These are phyloP conservation scores for Nasturtium officinale DNA, from an alignment of 345 rosid genomes.

Conservation along the genomic window DNA sequence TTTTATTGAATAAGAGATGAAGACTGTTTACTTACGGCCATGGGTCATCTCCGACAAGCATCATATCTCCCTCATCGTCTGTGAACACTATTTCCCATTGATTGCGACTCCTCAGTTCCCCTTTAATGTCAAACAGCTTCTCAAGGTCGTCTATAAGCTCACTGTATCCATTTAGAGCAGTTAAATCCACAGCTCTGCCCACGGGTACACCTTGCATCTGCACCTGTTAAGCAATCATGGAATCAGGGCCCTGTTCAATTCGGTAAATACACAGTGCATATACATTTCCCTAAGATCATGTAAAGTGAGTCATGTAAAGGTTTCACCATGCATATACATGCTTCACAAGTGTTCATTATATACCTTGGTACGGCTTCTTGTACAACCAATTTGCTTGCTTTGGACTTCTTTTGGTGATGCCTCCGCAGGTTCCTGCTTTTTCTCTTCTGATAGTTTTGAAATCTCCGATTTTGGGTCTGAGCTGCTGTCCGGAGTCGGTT, in stretches of 20 bases:
- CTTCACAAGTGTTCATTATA: constrained; percentile 40
- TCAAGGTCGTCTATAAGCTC: constrained; percentile 78
- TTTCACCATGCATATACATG: no score
- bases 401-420: constrained; percentile 63
- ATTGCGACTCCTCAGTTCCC: constrained; percentile 59
- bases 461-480: constrained; percentile 59
- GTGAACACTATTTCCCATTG: constrained; percentile 89
- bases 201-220: constrained; percentile 91
- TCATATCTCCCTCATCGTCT: constrained; percentile 93
- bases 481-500: constrained; percentile 49
- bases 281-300: constrained; percentile 7
- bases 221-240: constrained; percentile 51
- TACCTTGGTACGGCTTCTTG: constrained; percentile 72
- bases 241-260: neutral
- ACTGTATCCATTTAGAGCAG: constrained; percentile 59
- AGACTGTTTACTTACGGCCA: constrained; percentile 73
- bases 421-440: constrained; percentile 53
- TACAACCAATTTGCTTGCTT: constrained; percentile 54
- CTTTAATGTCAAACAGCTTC: constrained; percentile 76
- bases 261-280: neutral
- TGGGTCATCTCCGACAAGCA: constrained; percentile 96
- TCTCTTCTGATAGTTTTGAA: constrained; percentile 57
- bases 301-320: no score
- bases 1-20: constrained; percentile 1
- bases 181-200: constrained; percentile 90